These are phyloP conservation scores for Quercus suber DNA, from an alignment of 306 rosid species.

Conservation along the genomic window DNA sequence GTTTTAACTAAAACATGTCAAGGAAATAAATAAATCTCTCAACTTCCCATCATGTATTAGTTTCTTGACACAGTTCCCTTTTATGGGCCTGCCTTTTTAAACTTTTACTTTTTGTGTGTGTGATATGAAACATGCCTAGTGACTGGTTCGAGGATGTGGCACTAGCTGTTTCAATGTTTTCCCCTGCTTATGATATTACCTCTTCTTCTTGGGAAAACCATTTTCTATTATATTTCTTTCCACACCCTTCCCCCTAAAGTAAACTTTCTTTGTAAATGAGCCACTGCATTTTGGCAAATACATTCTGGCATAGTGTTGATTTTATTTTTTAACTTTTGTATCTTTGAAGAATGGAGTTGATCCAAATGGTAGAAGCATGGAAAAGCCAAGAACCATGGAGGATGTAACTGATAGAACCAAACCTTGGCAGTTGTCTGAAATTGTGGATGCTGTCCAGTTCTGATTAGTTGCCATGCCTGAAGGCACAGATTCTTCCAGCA, in stretches of 20 bases:
- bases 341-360: too few species aligned
- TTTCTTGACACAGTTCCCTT: neutral
- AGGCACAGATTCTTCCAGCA: too few species aligned
- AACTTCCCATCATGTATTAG: neutral
- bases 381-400: too few species aligned
- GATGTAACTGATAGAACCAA: too few species aligned
- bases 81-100: neutral
- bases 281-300: neutral
- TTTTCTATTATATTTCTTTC: neutral
- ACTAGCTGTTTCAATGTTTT: slow-evolving; percentile 6
- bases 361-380: too few species aligned
- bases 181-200: neutral
- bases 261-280: neutral
- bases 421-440: too few species aligned
- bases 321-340: too few species aligned
- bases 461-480: too few species aligned
- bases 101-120: neutral
- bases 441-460: too few species aligned
- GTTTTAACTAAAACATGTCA: too few species aligned
- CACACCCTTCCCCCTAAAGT: neutral
- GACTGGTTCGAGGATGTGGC: slow-evolving; percentile 8
- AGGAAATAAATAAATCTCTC: too few species aligned
- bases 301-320: neutral
- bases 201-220: neutral
- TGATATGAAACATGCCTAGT: slow-evolving; percentile 12